These are phyloP conservation scores for Hypocreales sp. DNA, from an alignment of 2,329 filamentous ascomycete species.

Conservation along the genomic window DNA sequence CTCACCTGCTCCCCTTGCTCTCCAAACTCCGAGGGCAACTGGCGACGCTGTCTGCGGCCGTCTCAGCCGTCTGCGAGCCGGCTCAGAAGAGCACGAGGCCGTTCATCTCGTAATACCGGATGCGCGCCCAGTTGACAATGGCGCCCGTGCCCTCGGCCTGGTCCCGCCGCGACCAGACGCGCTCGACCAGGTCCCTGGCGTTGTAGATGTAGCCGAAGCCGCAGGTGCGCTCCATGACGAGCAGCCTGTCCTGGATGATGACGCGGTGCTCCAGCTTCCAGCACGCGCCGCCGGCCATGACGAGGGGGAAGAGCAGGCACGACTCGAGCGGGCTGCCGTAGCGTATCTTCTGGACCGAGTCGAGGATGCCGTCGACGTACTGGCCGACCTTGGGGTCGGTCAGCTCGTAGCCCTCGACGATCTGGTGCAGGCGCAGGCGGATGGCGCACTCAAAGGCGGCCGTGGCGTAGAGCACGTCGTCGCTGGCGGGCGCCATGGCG, in stretches of 20 bases:
- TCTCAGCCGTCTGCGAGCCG: too few species aligned
- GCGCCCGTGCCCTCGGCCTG: conserved; percentile 10
- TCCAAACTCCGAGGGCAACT: too few species aligned
- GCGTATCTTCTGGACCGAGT: conserved; percentile 20
- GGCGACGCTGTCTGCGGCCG: too few species aligned
- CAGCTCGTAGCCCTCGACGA: conserved; percentile 24
- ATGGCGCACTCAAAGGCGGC: conserved; percentile 24
- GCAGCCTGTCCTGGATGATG: conserved; percentile 21
- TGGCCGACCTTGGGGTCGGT: conserved; percentile 16
- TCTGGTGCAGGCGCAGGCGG: conserved; percentile 24
- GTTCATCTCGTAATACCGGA: conserved; percentile 20
- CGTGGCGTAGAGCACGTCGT: conserved; percentile 18
- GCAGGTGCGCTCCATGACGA: conserved; percentile 27
- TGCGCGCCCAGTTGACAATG: conserved; percentile 18
- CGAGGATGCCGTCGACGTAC: conserved; percentile 18
- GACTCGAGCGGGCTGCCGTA: conserved; percentile 25
- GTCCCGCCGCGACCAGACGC: conserved; percentile 20
- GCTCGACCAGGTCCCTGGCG: conserved; percentile 21
- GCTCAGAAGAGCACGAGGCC: conserved; percentile 17
- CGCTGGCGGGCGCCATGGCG: conserved; percentile 6
- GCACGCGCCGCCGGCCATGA: conserved; percentile 24
- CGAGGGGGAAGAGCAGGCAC: conserved; percentile 23
- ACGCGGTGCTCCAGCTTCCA: conserved; percentile 19
- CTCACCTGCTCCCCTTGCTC: too few species aligned
- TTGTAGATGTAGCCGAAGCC: conserved; percentile 26